Percentiles rank a stretch among this genome's conserved stretches.
Evolutionary conservation across 257 asterid species (phyloP).

Genomic region (Nemophila menziesii): DNA sequence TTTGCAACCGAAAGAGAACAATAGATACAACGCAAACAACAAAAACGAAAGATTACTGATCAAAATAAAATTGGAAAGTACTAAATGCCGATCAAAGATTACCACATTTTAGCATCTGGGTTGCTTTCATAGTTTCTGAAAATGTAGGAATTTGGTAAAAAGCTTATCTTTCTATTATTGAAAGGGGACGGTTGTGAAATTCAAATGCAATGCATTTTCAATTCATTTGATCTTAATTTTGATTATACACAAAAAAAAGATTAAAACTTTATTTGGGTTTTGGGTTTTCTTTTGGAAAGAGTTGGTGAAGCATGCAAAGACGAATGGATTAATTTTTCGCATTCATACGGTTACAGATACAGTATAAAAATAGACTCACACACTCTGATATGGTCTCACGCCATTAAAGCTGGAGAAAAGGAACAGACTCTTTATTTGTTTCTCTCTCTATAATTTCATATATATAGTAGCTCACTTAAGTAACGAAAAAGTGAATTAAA

Average conservation of each 20-base stretch:
- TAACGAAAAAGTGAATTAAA: background rate
- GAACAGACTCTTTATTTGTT: constrained; percentile 42
- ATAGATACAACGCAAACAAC: constrained; percentile 17
- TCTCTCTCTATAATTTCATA: background rate
- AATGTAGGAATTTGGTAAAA: background rate
- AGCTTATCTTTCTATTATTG: background rate
- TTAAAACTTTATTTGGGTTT: constrained; percentile 33
- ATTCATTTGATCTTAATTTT: constrained; percentile 20
- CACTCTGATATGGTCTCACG: constrained; percentile 60
- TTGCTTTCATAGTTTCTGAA: constrained; percentile 14
- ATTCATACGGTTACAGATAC: constrained; percentile 21
- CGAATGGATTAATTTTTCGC: constrained; percentile 28
- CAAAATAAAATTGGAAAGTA: constrained; percentile 11
- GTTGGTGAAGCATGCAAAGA: constrained; percentile 85
- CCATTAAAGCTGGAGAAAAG: constrained; percentile 85
- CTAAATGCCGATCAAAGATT: constrained; percentile 21
- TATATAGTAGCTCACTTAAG: background rate
- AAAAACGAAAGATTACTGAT: constrained; percentile 17
- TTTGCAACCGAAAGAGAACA: constrained; percentile 1
- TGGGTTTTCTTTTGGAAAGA: constrained; percentile 35
- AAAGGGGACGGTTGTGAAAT: background rate
- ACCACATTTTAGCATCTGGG: constrained; percentile 36
- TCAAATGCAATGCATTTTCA: constrained; percentile 13
- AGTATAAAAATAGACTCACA: constrained; percentile 17
- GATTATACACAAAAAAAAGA: background rate